phyloP scores from a whole-genome alignment of 2,329 filamentous ascomycete genomes.

The Emergomyces pasteurianus region DNA sequence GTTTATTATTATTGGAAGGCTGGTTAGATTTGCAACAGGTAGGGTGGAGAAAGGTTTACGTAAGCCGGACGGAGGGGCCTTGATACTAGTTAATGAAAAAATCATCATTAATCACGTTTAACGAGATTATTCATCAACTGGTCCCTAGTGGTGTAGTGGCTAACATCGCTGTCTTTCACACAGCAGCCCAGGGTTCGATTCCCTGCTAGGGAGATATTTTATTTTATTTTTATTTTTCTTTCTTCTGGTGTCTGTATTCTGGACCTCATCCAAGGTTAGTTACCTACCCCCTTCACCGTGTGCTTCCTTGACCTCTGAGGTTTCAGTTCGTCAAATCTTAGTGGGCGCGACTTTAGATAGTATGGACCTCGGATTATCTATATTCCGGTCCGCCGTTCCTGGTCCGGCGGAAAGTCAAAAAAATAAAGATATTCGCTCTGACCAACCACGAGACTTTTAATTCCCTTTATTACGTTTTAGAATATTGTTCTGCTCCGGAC shows the following conservation, averaged over 20 bases:
- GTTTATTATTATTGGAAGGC: too few species aligned
- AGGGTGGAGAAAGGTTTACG: too few species aligned
- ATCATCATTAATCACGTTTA: too few species aligned
- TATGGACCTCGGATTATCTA: background rate
- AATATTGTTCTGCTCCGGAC: background rate
- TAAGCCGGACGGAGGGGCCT: too few species aligned
- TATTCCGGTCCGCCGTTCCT: background rate
- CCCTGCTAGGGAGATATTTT: slow-evolving; percentile 1
- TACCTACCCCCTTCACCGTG: too few species aligned
- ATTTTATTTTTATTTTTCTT: background rate
- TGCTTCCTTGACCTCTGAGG: too few species aligned
- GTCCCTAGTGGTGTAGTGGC: slow-evolving; percentile 7
- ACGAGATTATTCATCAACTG: background rate
- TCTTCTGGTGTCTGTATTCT: background rate
- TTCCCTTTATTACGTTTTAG: background rate
- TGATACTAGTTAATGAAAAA: too few species aligned
- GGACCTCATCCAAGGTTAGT: background rate
- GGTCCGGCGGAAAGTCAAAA: background rate
- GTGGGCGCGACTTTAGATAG: background rate
- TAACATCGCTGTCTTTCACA: slow-evolving; percentile 8
- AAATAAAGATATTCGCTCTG: background rate
- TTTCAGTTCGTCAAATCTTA: too few species aligned
- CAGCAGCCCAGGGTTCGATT: slow-evolving; percentile 7
- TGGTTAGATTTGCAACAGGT: too few species aligned
- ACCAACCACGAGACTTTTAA: background rate